Conservation (phyloP, 2,329 filamentous ascomycete genomes). For the Cylindrodendrum hubeiense region DNA sequence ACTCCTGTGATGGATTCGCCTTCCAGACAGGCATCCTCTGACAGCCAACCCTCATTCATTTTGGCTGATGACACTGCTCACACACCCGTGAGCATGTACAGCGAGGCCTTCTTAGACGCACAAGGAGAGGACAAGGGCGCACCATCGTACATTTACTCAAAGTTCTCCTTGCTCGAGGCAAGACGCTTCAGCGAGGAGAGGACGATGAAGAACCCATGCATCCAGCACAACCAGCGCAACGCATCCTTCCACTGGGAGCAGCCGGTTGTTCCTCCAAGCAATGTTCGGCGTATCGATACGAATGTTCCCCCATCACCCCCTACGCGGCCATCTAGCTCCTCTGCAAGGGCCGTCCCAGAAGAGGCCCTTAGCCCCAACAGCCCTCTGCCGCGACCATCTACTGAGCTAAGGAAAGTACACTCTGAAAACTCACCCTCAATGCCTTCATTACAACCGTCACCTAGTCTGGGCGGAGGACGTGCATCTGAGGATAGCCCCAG, state of each 20-base stretch:
- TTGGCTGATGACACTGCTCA: constrained; percentile 74
- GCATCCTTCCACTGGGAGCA: constrained; percentile 75
- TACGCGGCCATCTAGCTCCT: constrained; percentile 70
- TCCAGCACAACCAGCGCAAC: background rate
- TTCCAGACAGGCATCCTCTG: constrained; percentile 72
- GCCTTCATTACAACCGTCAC: constrained; percentile 57
- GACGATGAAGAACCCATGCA: constrained; percentile 65
- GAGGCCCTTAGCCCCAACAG: constrained; percentile 48
- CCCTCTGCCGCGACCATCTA: constrained; percentile 58
- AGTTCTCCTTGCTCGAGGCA: constrained; percentile 86
- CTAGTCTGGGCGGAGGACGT: constrained; percentile 56
- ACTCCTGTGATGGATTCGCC: constrained; percentile 70
- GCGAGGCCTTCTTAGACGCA: constrained; percentile 74
- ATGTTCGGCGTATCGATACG: constrained; percentile 56
- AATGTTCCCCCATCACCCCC: constrained; percentile 72
- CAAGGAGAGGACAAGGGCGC: constrained; percentile 64
- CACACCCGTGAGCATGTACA: constrained; percentile 79
- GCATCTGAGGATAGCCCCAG: constrained; percentile 63
- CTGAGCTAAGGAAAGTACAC: constrained; percentile 64
- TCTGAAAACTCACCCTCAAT: constrained; percentile 57
- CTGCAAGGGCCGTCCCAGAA: constrained; percentile 54
- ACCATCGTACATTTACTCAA: constrained; percentile 88
- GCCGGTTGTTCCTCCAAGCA: constrained; percentile 56
- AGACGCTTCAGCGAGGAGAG: constrained; percentile 78
- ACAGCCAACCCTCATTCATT: constrained; percentile 75